Conservation (phyloP, 371 early-diverging fungal species). For the Lichtheimia ornata region DNA sequence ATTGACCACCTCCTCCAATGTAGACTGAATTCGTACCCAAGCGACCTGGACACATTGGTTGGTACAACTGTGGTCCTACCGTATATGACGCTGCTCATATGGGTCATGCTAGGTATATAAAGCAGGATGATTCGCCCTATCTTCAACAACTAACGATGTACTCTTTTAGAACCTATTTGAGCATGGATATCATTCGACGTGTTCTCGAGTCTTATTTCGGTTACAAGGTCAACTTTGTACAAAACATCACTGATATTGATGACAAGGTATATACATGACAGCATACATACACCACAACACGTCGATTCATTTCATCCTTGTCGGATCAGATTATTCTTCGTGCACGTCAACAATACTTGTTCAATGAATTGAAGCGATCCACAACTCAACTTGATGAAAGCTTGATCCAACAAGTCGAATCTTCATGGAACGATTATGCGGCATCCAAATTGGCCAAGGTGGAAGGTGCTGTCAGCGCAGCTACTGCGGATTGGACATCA, state of each 20-base stretch:
- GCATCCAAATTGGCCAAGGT: conserved; percentile 57
- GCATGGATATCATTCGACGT: conserved; percentile 95
- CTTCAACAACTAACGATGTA: not conserved
- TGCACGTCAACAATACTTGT: conserved; percentile 87
- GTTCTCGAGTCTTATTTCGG: conserved; percentile 96
- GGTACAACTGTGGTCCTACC: conserved; percentile 99
- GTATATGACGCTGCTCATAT: conserved; percentile 99
- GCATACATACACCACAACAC: not conserved
- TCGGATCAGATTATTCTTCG: conserved; percentile 78
- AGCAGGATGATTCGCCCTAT: conserved; percentile 6
- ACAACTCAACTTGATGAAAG: conserved; percentile 33
- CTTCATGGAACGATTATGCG: conserved; percentile 68
- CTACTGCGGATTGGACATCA: conserved; percentile 50
- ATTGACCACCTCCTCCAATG: not conserved
- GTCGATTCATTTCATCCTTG: not conserved
- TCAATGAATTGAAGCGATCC: conserved; percentile 60
- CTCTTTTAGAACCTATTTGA: conserved; percentile 83
- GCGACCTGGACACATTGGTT: conserved; percentile 79
- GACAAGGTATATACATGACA: conserved; percentile 78
- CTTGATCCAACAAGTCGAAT: conserved; percentile 55
- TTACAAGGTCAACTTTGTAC: conserved; percentile 95
- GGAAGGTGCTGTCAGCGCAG: conserved; percentile 35
- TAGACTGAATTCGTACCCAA: conserved; percentile 89
- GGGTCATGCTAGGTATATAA: conserved; percentile 97
- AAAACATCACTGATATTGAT: conserved; percentile 99